Base-by-base conservation (phyloP, 352 stramenopile species). In the Bremia lactucae region DNA sequence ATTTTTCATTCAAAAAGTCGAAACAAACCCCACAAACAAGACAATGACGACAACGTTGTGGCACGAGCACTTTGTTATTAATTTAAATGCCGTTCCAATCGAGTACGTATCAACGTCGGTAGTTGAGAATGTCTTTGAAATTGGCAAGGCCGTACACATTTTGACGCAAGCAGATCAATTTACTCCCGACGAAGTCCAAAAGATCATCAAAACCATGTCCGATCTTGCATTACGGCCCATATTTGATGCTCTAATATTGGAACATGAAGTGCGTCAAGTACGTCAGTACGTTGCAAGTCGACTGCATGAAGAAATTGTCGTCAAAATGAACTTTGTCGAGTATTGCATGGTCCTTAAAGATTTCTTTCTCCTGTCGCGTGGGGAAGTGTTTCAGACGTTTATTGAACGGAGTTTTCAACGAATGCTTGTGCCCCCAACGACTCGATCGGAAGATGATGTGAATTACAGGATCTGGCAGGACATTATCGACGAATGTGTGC, bases 341-440 rank as follows among this genome's bases (percentile, higher is more conserved):
- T 79, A 71, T 36, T 42, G 85, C 18, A 57, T 65, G 19, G 47
- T 62, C 5, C 46, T 90, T 11, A 86, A 87, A 41, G 55, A 63
- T 0, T 84, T 83, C 44, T 90, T 84, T 38, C 35, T 90, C 18
- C 31, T 87, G 2, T 59, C 69, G 1, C 66, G 72, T 13, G 78
- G 78, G 4, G 78, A 87, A 43, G 36, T 90, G 9, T 87, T 86
- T 34, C 72, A 87, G 45, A 63, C 72, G 23, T 68, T 90, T 9
- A 64, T 90, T 26, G 74, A 90, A 28, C 59, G 68, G 2, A 83
- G 57, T 45, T 69, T 63, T 28, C 45, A 61, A 3, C 49, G 80
- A 35, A 87, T 90, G 72, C 46, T 59, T 0, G 6, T 46, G 9
- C 72, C 65, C 10, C 75, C 75, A 3, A 74, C 55, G 2, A 39